A percentile compares a stretch with the other conserved stretches of the same genome.
phyloP scores from a whole-genome alignment of 2,329 filamentous ascomycete genomes.

The Cladophialophora chaetospira region DNA sequence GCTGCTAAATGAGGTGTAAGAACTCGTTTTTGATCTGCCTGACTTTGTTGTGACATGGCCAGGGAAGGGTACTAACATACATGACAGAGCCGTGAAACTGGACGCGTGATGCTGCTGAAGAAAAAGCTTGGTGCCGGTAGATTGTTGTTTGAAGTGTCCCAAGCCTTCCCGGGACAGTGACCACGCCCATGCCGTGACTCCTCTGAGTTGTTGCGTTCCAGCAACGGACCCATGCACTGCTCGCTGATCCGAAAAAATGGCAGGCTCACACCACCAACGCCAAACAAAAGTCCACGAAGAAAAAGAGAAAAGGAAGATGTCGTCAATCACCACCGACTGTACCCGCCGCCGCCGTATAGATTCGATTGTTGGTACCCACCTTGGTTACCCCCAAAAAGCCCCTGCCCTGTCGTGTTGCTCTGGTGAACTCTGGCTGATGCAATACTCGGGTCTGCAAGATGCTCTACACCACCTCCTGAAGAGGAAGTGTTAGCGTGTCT shows the following conservation, averaged over 20 bases:
- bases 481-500: conserved; percentile 99
- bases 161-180: conserved; percentile 26
- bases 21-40: conserved; percentile 32
- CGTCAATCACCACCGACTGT: conserved; percentile 66
- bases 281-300: conserved; percentile 31
- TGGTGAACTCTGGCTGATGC: conserved; percentile 96
- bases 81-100: conserved; percentile 39
- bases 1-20: conserved; percentile 28
- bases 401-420: conserved; percentile 82
- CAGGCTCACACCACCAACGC: conserved; percentile 33
- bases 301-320: conserved; percentile 32
- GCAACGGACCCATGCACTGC: conserved; percentile 31
- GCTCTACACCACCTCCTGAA: conserved; percentile 98
- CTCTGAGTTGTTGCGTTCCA: conserved; percentile 29
- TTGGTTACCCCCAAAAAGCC: conserved; percentile 82
- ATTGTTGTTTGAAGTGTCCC: conserved; percentile 31
- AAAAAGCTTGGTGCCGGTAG: conserved; percentile 42
- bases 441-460: conserved; percentile 99
- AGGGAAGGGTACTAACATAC: conserved; percentile 52
- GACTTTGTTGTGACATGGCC: conserved; percentile 22
- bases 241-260: conserved; percentile 26
- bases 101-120: conserved; percentile 40
- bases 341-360: conserved; percentile 74
- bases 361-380: conserved; percentile 83
- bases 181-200: conserved; percentile 29